Conservation (phyloP, 139 green algal genomes). For the Microglena sp. region DNA sequence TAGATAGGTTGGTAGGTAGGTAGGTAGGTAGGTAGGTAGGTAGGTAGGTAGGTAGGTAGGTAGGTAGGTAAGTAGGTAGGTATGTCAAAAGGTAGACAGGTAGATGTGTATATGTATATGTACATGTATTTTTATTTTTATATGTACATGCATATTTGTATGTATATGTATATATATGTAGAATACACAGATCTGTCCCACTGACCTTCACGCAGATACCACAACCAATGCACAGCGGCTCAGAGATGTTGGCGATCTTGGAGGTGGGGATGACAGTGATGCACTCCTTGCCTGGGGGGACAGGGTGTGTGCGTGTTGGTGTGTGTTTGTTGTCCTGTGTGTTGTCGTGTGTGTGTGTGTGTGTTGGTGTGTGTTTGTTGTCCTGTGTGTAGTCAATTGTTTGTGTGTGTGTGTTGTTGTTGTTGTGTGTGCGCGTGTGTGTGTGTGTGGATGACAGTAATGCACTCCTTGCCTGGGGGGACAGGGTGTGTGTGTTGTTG, state of each 20-base stretch:
- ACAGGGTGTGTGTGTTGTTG: too few relatives aligned
- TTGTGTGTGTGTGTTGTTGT: neutral
- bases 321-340: neutral
- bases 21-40: too few relatives aligned
- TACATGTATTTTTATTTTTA: neutral
- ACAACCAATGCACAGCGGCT: conserved; percentile 99
- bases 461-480: too few relatives aligned
- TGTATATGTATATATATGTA: neutral
- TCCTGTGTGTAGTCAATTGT: neutral
- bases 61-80: too few relatives aligned
- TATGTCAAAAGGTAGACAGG: neutral
- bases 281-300: conserved; percentile 85
- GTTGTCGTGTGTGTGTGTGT: neutral
- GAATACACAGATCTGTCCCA: too few relatives aligned
- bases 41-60: too few relatives aligned
- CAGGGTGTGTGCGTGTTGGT: neutral
- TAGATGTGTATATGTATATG: neutral
- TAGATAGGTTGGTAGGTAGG: too few relatives aligned
- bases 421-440: too few relatives aligned
- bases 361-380: neutral
- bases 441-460: too few relatives aligned
- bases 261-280: conserved; percentile 80
- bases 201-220: conserved; percentile 97
- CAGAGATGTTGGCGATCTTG: conserved; percentile 92
- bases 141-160: neutral